Conservation (phyloP, 768 basidiomycete species). For the Serendipita sp. region DNA sequence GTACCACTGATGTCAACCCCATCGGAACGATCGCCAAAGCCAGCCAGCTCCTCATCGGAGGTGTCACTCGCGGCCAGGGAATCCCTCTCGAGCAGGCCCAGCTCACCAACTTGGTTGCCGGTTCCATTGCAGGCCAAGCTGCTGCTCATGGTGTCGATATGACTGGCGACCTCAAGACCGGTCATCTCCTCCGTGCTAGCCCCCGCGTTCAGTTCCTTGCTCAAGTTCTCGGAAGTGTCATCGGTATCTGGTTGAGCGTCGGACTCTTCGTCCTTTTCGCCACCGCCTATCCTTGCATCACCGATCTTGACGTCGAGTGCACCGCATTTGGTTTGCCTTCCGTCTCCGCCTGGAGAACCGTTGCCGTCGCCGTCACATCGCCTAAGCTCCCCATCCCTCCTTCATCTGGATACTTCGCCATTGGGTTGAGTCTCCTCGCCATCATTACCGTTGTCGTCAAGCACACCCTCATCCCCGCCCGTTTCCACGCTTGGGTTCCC, state of each 20-base stretch:
- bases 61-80: slow-evolving; percentile 34
- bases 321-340: slow-evolving; percentile 43
- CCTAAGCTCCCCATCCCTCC: slow-evolving; percentile 37
- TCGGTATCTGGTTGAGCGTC: slow-evolving; percentile 41
- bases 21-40: slow-evolving; percentile 42
- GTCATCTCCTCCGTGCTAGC: slow-evolving; percentile 47
- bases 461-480: slow-evolving; percentile 30
- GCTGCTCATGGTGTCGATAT: slow-evolving; percentile 45
- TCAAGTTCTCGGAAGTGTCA: slow-evolving; percentile 39
- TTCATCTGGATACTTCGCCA: slow-evolving; percentile 42
- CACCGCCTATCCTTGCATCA: slow-evolving; percentile 43
- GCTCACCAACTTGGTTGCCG: slow-evolving; percentile 34
- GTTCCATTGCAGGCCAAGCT: slow-evolving; percentile 37
- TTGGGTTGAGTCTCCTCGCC: slow-evolving; percentile 32
- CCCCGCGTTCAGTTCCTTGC: slow-evolving; percentile 46
- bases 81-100: slow-evolving; percentile 20
- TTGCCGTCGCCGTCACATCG: slow-evolving; percentile 33
- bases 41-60: slow-evolving; percentile 46
- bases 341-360: slow-evolving; percentile 40
- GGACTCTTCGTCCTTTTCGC: slow-evolving; percentile 48
- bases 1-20: slow-evolving; percentile 45
- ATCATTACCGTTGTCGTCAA: slow-evolving; percentile 30
- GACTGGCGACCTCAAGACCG: slow-evolving; percentile 52
- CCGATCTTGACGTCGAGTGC: slow-evolving; percentile 14
- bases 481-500: slow-evolving; percentile 32